Percentiles rank a stretch among this genome's conserved stretches.
phyloP scores from a whole-genome alignment of 73 alveolate species.

The Paraurostyla sp. region DNA sequence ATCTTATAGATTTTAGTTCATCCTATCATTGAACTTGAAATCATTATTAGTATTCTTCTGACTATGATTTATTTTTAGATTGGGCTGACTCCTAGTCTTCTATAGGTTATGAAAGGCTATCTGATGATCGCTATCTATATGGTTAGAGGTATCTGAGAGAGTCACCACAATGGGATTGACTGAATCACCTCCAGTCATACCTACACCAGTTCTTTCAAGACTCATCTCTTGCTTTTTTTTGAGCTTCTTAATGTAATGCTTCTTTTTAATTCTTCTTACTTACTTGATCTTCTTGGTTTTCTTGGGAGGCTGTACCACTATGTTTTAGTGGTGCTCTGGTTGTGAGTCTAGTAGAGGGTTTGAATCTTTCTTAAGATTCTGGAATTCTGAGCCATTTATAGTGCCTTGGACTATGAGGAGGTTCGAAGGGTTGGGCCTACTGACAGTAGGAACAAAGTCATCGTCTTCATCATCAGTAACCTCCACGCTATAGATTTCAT shows the following conservation, averaged over 20 bases:
- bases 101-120: too few species aligned
- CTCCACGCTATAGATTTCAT: too few species aligned
- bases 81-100: conserved; percentile 6
- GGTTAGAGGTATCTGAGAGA: neutral
- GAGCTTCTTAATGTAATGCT: neutral
- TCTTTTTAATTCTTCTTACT: conserved; percentile 20
- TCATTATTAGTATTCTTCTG: neutral
- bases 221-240: neutral
- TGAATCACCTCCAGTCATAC: too few species aligned
- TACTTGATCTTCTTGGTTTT: conserved; percentile 8
- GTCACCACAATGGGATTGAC: neutral
- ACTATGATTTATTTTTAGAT: neutral
- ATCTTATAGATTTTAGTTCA: neutral
- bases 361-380: neutral
- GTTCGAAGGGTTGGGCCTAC: neutral
- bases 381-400: neutral
- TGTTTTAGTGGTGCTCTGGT: too few species aligned
- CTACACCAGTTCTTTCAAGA: neutral
- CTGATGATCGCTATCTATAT: neutral
- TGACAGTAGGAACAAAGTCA: conserved; percentile 8
- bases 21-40: neutral
- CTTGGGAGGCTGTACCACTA: too few species aligned
- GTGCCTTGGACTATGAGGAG: neutral
- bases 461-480: conserved; percentile 23
- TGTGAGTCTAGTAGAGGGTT: neutral